phyloP scores from a whole-genome alignment of 2,329 filamentous ascomycete genomes.

The Epichloe brachyelytri region DNA sequence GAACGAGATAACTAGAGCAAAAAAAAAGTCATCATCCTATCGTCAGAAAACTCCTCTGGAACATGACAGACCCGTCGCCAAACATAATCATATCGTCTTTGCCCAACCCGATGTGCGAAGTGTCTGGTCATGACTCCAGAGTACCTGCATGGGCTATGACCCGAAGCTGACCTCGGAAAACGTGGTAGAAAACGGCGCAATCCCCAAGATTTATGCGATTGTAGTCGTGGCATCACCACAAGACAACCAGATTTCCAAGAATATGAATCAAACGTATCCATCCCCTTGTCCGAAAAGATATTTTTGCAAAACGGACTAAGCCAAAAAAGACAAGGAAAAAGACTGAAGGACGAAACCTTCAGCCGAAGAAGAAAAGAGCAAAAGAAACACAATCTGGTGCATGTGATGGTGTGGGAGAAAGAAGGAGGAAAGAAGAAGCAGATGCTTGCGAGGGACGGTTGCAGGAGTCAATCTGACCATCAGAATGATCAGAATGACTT shows the following conservation, averaged over 20 bases:
- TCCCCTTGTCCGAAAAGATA: too few relatives aligned
- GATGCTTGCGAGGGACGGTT: not conserved
- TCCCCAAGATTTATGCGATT: not conserved
- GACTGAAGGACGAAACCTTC: too few relatives aligned
- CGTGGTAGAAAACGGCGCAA: not conserved
- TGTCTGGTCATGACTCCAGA: not conserved
- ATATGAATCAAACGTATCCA: not conserved
- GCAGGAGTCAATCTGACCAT: not conserved
- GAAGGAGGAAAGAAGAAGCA: not conserved
- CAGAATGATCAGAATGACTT: not conserved
- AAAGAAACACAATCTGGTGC: not conserved
- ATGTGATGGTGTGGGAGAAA: not conserved
- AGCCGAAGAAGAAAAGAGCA: too few relatives aligned
- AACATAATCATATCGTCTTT: not conserved
- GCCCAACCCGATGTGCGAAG: not conserved
- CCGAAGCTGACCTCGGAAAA: not conserved
- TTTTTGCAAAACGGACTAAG: too few relatives aligned
- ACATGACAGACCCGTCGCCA: not conserved
- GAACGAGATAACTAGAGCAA: not conserved
- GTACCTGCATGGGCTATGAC: not conserved
- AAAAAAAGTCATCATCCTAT: not conserved
- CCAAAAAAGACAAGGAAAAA: too few relatives aligned
- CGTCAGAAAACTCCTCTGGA: not conserved
- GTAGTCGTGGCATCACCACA: not conserved
- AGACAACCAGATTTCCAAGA: not conserved